Percentiles rank a stretch among this genome's conserved stretches.
These are phyloP conservation scores for Linderniella brevidens DNA, from an alignment of 257 asterid species.

Conservation along the genomic window DNA sequence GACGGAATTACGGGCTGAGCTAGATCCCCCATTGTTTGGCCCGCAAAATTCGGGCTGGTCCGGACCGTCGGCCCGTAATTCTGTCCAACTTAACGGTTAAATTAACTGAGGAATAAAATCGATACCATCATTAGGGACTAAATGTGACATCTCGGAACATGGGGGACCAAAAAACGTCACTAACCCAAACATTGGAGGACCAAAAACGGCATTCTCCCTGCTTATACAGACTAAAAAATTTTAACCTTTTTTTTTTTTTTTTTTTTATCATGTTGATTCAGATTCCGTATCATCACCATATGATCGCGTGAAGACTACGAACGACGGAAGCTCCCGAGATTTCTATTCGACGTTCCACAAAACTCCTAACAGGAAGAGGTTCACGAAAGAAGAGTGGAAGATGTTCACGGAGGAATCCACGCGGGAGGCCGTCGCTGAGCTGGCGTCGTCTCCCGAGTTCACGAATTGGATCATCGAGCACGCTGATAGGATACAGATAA, in stretches of 20 bases:
- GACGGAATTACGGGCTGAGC: no score
- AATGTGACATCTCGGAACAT: no score
- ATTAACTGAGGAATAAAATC: no score
- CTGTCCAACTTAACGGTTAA: no score
- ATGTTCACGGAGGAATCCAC: slow-evolving; percentile 64
- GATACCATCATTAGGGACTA: no score
- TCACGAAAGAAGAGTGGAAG: slow-evolving; percentile 53
- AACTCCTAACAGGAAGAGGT: slow-evolving; percentile 37
- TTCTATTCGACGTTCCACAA: slow-evolving; percentile 2
- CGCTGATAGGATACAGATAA: slow-evolving; percentile 26
- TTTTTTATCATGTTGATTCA: neutral
- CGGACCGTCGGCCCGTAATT: no score
- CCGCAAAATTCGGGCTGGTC: no score
- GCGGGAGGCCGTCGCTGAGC: slow-evolving; percentile 43
- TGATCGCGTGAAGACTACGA: neutral
- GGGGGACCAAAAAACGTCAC: no score
- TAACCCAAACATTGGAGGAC: no score
- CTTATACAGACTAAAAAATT: slow-evolving; percentile 14
- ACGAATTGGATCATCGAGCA: slow-evolving; percentile 47
- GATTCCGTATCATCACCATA: neutral
- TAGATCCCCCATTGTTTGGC: no score
- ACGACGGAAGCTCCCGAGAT: neutral
- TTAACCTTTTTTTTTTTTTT: slow-evolving; percentile 11
- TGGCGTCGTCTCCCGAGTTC: slow-evolving; percentile 66
- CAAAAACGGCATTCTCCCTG: no score